phyloP scores from a whole-genome alignment of 163 green algal genomes.

The Scenedesmus sp. region DNA sequence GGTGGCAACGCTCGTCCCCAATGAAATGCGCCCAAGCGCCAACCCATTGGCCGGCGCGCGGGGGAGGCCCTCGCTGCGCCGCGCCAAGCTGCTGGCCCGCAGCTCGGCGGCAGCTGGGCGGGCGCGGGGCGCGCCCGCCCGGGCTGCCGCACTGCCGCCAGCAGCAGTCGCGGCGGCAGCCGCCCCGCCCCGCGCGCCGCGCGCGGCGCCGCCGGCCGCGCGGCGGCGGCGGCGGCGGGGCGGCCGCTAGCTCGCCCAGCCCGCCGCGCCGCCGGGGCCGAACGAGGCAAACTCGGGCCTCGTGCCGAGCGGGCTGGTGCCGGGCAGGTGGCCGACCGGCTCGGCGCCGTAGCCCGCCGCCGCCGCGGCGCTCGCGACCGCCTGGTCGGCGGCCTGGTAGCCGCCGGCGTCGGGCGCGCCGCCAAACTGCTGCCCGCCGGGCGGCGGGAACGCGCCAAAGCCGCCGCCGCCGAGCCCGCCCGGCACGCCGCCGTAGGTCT shows the following conservation, averaged over 20 bases:
- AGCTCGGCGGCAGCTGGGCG: slow-evolving; percentile 35
- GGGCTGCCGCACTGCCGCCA: slow-evolving; percentile 36
- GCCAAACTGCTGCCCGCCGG: slow-evolving; percentile 17
- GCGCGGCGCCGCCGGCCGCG: too few species aligned
- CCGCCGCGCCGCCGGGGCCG: neutral
- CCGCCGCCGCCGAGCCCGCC: slow-evolving; percentile 13
- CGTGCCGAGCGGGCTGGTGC: slow-evolving; percentile 24
- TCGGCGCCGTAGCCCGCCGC: slow-evolving; percentile 35
- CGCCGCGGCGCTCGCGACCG: slow-evolving; percentile 6
- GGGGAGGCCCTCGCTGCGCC: too few species aligned
- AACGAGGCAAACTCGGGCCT: slow-evolving; percentile 30
- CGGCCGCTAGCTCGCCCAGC: too few species aligned
- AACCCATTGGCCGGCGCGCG: too few species aligned
- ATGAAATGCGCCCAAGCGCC: neutral
- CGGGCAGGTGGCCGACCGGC: slow-evolving; percentile 21
- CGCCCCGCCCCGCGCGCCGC: neutral
- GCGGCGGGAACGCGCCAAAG: slow-evolving; percentile 16
- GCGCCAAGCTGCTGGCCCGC: slow-evolving; percentile 27
- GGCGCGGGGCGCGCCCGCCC: neutral
- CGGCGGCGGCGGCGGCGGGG: too few species aligned
- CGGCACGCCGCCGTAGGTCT: neutral
- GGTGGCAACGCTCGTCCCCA: too few species aligned
- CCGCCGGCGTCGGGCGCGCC: neutral
- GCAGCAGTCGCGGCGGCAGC: slow-evolving; percentile 34
- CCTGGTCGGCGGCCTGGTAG: slow-evolving; percentile 27